These are phyloP conservation scores for Lippia alba DNA, from an alignment of 305 asterid species.

Conservation along the genomic window DNA sequence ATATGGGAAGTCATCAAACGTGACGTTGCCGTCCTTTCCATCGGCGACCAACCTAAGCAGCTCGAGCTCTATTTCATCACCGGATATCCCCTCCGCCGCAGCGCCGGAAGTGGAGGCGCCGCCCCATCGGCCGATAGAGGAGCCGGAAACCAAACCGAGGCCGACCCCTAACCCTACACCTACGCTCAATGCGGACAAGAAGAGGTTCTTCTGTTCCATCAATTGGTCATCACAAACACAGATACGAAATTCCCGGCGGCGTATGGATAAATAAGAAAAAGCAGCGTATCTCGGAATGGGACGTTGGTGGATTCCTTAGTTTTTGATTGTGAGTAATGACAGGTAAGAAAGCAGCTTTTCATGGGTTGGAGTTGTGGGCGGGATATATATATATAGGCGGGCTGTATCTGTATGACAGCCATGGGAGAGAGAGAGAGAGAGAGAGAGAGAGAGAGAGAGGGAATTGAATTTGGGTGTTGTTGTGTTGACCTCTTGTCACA, in stretches of 20 bases:
- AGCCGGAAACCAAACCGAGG: slow-evolving; percentile 69
- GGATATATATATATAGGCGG: slow-evolving; percentile 42
- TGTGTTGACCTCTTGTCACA: slow-evolving; percentile 38
- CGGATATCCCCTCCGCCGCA: slow-evolving; percentile 56
- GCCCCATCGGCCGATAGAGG: slow-evolving; percentile 69
- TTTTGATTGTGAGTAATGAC: slow-evolving; percentile 13
- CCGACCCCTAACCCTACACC: slow-evolving; percentile 93
- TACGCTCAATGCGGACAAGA: slow-evolving; percentile 89
- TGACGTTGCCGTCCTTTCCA: slow-evolving; percentile 48
- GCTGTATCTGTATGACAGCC: slow-evolving; percentile 10
- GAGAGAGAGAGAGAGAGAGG: neutral
- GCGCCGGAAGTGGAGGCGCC: slow-evolving; percentile 37
- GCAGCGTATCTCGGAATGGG: slow-evolving; percentile 38
- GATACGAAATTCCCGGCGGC: neutral
- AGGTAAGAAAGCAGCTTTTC: slow-evolving; percentile 24
- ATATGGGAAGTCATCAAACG: slow-evolving; percentile 68
- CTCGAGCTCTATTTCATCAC: slow-evolving; percentile 55
- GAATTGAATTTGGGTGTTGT: slow-evolving; percentile 9
- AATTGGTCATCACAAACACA: slow-evolving; percentile 29
- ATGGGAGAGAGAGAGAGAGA: slow-evolving; percentile 24
- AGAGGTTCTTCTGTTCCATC: slow-evolving; percentile 81
- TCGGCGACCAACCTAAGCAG: slow-evolving; percentile 53
- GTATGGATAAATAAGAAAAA: slow-evolving; percentile 2
- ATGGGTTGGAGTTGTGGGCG: slow-evolving; percentile 17
- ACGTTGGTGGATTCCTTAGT: slow-evolving; percentile 39